Base-by-base conservation (phyloP, 495 filamentous ascomycete species). In the Tuber calosporum region DNA sequence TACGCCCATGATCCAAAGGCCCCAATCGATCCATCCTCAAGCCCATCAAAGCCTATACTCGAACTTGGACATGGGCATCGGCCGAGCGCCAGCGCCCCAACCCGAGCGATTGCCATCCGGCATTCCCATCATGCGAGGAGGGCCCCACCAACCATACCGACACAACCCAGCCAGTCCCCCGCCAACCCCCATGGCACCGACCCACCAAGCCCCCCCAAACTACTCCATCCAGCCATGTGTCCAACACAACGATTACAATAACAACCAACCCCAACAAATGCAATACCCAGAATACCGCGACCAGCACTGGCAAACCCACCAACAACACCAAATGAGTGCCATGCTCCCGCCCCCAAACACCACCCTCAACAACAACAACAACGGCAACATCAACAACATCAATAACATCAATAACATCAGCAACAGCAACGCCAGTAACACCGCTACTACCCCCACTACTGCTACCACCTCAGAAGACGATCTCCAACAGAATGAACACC, bases 281-380 rank as follows among this genome's bases (percentile, higher is more conserved):
- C 48, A 58, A 58, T 58, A 58, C 11, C 48, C 48, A 9, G 48
- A 58, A 13, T 58, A 58, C n/a, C 48, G 48, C 11, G 48, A 58
- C n/a, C 48, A 58, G 4, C n/a, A 58, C 48, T 58, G 48, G 48
- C 48, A 58, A 58, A 0, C 48, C 11, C 48, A 58, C n/a, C 45
- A 53, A 53, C 45, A 53, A 53, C 22, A 53, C 45, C 48, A 58
- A 58, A 58, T 58, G 48, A 58, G 11, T 11, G 30, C 48, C 48
- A 58, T 58, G 48, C 48, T 58, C 8, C 48, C 75, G 41, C 70
- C 36, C 48, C 66, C 73, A 73, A 41, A 69, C 70, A 72, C 4
- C 53, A 40, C 20, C 70, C 58, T 15, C 70, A 71, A 39, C 20
- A 34, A 34, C 45, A 71, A 17, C 42, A 30, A 2, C 72, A 73